Base-by-base conservation (phyloP, 2,329 filamentous ascomycete species). In the Aphanoascus verrucosus region DNA sequence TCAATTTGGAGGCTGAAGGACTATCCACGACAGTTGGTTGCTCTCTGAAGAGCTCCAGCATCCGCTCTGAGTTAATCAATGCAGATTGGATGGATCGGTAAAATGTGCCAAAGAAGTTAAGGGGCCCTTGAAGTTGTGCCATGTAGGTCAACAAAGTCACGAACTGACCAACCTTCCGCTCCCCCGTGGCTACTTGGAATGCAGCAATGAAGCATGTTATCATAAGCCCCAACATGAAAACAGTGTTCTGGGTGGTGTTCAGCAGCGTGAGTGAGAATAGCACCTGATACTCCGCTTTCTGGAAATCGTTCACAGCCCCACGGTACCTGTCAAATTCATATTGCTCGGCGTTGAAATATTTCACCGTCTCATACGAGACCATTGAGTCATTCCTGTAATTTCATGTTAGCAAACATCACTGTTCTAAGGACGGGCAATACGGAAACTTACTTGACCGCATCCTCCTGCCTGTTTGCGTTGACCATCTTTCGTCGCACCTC, bases 41-140 rank as follows among this genome's bases (percentile, higher is more conserved):
- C 63, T 97, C 93, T 69, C 95, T 94, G 80, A 98, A 97, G 15
- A 98, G 76, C 69, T 97, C 93, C 52, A 98, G 74, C 67, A 98
- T 84, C 15, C 93, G 84, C 74, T 98, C 93, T 3, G 91, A 90
- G 55, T 94, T 96, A 65, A 98, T 97, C 85, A 98, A 87, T 51
- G 91, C 87, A 61, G 90, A 93, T 70, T 97, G 93, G 5, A 97
- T 91, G 57, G 89, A 93, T 49, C 91, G 81, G 69, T 97, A 98
- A 67, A 97, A 97, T 0, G 89, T 93, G 54, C 91, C 93, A 62
- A 93, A 91, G 71, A 88, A 91, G 68, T 91, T 90, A 56, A 91
- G 75, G 1, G 87, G 87, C 0, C 82, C 82, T 65, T 91, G 87
- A 15, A 93, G 74, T 68, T 93, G 87, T 15, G 82, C 82, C 68